Evolutionary conservation across 179 eudicot genomes (phyloP).

Genomic region (Drosera spatulata): DNA sequence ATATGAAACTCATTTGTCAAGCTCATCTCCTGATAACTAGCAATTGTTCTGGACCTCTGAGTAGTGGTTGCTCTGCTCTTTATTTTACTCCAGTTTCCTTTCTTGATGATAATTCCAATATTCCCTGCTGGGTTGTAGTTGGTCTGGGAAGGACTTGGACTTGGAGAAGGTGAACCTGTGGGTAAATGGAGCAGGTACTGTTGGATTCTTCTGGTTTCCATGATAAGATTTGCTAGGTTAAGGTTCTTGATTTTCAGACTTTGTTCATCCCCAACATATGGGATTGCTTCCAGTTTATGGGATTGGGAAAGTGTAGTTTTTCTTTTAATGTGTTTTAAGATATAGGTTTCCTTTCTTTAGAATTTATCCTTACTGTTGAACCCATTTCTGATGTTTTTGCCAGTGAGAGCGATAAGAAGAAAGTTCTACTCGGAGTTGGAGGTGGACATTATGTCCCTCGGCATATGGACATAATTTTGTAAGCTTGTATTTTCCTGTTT

Average conservation of each 20-base stretch:
- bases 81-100: neutral
- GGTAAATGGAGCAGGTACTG: slow-evolving; percentile 82
- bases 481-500: slow-evolving; percentile 11
- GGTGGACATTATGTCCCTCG: slow-evolving; percentile 97
- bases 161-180: slow-evolving; percentile 59
- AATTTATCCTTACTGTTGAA: neutral
- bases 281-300: too few species aligned
- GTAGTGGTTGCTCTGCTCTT: neutral
- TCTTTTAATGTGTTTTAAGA: too few species aligned
- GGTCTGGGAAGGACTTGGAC: slow-evolving; percentile 94
- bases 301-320: too few species aligned
- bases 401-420: slow-evolving; percentile 43
- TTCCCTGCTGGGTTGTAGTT: slow-evolving; percentile 29
- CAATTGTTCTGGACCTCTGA: too few species aligned
- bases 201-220: neutral
- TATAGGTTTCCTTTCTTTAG: neutral
- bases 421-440: slow-evolving; percentile 75
- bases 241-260: too few species aligned
- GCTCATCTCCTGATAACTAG: too few species aligned
- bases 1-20: too few species aligned
- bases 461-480: slow-evolving; percentile 78
- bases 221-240: too few species aligned
- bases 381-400: slow-evolving; percentile 2
- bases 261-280: too few species aligned
- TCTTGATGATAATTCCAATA: neutral